Evolutionary conservation across 768 basidiomycete genomes (phyloP).

Genomic region (Erythrobasidium yunnanense): DNA sequence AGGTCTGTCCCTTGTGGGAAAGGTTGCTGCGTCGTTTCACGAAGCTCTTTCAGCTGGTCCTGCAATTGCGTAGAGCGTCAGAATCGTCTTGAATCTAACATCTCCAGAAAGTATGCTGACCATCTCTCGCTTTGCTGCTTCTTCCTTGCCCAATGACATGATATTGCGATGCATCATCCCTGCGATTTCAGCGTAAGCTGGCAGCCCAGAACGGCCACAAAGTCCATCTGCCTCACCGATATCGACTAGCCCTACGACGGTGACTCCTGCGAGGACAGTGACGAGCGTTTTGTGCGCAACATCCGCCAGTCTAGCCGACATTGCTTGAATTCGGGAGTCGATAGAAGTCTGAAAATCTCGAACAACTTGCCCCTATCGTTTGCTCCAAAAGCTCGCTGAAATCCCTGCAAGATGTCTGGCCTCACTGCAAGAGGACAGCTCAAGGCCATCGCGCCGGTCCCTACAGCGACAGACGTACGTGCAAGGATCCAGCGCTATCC

Average conservation of each 20-base stretch:
- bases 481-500: too few species aligned
- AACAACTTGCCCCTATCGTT: too few species aligned
- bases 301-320: conserved; percentile 19
- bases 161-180: conserved; percentile 5
- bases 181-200: neutral
- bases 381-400: neutral
- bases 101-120: neutral
- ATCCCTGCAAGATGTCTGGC: neutral
- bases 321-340: neutral
- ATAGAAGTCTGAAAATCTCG: too few species aligned
- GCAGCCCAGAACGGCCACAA: neutral
- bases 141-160: neutral
- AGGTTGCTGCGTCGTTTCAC: neutral
- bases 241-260: conserved; percentile 15
- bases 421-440: conserved; percentile 42
- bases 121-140: conserved; percentile 3
- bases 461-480: conserved; percentile 69
- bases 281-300: conserved; percentile 19
- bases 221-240: neutral
- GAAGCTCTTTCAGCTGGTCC: neutral
- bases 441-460: conserved; percentile 97
- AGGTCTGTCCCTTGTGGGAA: conserved; percentile 24
- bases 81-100: neutral
- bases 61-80: neutral
- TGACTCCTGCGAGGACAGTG: conserved; percentile 5